Base-by-base conservation (phyloP, 129 eudicot genomes). In the Pittosporum tobira region DNA sequence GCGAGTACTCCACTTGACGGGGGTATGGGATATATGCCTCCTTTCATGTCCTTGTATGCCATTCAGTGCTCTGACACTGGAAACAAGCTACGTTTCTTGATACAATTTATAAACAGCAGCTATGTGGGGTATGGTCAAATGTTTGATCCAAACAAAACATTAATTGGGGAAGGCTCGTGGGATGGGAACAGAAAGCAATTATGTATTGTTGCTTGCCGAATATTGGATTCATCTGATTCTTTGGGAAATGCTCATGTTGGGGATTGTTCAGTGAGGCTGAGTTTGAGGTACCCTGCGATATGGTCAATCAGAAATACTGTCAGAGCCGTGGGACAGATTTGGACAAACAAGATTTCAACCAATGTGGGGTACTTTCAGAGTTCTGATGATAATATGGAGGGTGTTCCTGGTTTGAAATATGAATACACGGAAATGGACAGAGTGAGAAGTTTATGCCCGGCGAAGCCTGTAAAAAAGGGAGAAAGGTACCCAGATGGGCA, bases 161-260 rank as follows among this genome's bases (percentile, higher is more conserved):
- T 81, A 55, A 71, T 84, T 34, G 96, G 85, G 18, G 94, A 88
- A 63, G 96, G 88, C 47, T 61, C 79, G 7, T 88, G 96, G 95
- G 77, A 81, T 48, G 81, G 30, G 15, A 77, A 60, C 66, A 74
- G 51, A 34, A 79, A 72, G 22, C 69, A 54, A 66, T 13, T 84
- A 61, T 59, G 66, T 43, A 64, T 82, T 28, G 61, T 73, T 43
- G 88, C 77, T 11, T 88, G 96, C 55, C 61, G 61, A 57, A 66
- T 88, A 26, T 24, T 72, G 69, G 72, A 72, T 63, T 61, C 79
- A 10, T 20, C 31, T 48, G 65, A 26, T 63, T 25, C 67, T 10
- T 46, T 55, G 45, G 74, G 65, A 11, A 50, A 59, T 67, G 79
- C 75, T 47, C 75, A 23, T 46, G 77, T 77, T 11, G 88, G 83